Base-by-base conservation (phyloP, 1,284 basidiomycete genomes). In the Sporisorium scitamineum region DNA sequence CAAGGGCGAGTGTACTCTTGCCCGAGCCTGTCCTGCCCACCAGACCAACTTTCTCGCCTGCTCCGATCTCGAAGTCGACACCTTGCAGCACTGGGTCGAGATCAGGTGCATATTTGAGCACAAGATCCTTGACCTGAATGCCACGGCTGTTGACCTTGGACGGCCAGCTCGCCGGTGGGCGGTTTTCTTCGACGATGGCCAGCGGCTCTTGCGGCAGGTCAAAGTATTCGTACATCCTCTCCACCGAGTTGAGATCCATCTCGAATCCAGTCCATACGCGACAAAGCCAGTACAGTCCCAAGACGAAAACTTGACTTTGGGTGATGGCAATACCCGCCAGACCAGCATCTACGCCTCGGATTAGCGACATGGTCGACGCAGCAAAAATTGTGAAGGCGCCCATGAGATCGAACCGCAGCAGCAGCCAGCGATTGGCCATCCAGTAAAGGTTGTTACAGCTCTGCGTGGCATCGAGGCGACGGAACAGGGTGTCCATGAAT, bases 11-110 rank as follows among this genome's bases (percentile, higher is more conserved):
- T 14, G 86, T 86, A 11, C 81, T 84, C 70, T 87, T 87, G 27
- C 86, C 86, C 24, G 80, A 84, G 37, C 88, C 88, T 0, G 88
- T 89, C 16, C 88, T 86, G 9, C 92, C 95, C 5, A 97, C 89
- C 66, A 97, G 91, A 24, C 95, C 96, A 61, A 96, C 90, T 86
- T 93, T 92, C 83, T 93, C 90, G 2, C 92, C 92, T 5, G 91
- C 87, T 61, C 87, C 83, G 41, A 89, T 87, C 6, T 78, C 84
- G 75, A 89, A 89, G 8, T 85, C 84, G 10, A 89, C 86, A 27
- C 84, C 83, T 54, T 87, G 85, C 13, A 89, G 84, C 0, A 89
- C 88, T 1, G 87, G 86, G 2, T 87, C 87, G 8, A 88, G 86
- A 64, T 87, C 85, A 8, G 87, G 86, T 0, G 88, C 87, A 76